These are phyloP conservation scores for Cucurbita moschata DNA, from an alignment of 306 rosid species.

Conservation along the genomic window DNA sequence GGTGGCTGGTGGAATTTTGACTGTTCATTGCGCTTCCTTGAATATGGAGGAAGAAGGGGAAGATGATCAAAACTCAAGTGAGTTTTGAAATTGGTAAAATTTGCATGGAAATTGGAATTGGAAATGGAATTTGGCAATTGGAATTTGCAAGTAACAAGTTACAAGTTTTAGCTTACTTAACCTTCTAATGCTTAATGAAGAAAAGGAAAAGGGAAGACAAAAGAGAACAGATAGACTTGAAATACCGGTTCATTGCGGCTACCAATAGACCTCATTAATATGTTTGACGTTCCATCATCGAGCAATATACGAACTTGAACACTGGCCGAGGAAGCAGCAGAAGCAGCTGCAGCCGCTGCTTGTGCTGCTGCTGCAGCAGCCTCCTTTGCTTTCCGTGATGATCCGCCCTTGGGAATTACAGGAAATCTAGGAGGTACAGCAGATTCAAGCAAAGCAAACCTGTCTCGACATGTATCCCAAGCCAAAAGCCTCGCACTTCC, in stretches of 20 bases:
- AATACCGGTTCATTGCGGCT: slow-evolving; percentile 78
- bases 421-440: slow-evolving; percentile 77
- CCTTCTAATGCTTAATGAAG: too few species aligned
- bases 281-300: slow-evolving; percentile 97
- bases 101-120: too few species aligned
- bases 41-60: too few species aligned
- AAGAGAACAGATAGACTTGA: background rate
- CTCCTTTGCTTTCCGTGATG: slow-evolving; percentile 85
- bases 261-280: slow-evolving; percentile 85
- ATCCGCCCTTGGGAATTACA: slow-evolving; percentile 63
- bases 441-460: slow-evolving; percentile 91
- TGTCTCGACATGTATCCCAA: slow-evolving; percentile 95
- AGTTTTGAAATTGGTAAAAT: too few species aligned
- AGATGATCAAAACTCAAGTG: too few species aligned
- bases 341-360: slow-evolving; percentile 92
- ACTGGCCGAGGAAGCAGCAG: slow-evolving; percentile 92
- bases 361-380: slow-evolving; percentile 95
- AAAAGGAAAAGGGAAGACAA: too few species aligned
- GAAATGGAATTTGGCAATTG: too few species aligned
- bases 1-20: too few species aligned
- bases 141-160: too few species aligned
- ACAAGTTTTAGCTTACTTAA: too few species aligned
- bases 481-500: slow-evolving; percentile 98
- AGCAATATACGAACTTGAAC: slow-evolving; percentile 96
- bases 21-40: too few species aligned